phyloP scores from a whole-genome alignment of 2,329 filamentous ascomycete species.

The Eutypa lata region DNA sequence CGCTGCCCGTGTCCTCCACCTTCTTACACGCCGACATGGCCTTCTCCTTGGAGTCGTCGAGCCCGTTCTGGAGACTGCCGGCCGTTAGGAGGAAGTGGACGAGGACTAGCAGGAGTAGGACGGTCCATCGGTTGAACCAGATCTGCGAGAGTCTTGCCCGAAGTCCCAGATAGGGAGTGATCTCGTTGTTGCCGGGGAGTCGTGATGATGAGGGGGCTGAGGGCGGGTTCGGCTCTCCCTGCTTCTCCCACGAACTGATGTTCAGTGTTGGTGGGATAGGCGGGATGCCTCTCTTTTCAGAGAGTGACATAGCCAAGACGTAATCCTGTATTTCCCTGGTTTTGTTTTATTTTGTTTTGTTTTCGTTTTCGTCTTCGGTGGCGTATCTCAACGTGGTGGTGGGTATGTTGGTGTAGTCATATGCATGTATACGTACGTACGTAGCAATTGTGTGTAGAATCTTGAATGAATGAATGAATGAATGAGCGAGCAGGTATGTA shows the following conservation, averaged over 20 bases:
- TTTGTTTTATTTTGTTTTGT: background rate
- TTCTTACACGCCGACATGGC: constrained; percentile 86
- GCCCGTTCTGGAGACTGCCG: constrained; percentile 66
- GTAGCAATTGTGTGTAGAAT: constrained; percentile 1
- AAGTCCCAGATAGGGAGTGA: constrained; percentile 88
- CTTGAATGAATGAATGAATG: constrained; percentile 3
- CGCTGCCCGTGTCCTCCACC: constrained; percentile 88
- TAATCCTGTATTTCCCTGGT: background rate
- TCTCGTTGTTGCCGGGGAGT: constrained; percentile 62
- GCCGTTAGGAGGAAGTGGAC: constrained; percentile 76
- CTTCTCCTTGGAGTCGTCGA: constrained; percentile 73
- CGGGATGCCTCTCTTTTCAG: constrained; percentile 24
- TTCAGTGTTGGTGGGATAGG: constrained; percentile 29
- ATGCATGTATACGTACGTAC: background rate
- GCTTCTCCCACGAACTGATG: constrained; percentile 29
- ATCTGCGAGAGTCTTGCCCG: constrained; percentile 87
- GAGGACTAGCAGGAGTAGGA: constrained; percentile 82
- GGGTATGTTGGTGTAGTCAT: background rate
- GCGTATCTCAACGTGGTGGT: background rate
- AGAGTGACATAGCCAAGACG: constrained; percentile 20
- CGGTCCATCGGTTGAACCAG: constrained; percentile 97
- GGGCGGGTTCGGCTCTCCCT: constrained; percentile 17
- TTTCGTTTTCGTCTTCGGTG: constrained; percentile 2
- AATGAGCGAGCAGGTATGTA: background rate
- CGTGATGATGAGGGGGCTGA: constrained; percentile 33